A percentile compares a stretch with the other conserved stretches of the same genome.
Evolutionary conservation across 2,329 filamentous ascomycete species (phyloP).

Genomic region (Epichloe bromicola): DNA sequence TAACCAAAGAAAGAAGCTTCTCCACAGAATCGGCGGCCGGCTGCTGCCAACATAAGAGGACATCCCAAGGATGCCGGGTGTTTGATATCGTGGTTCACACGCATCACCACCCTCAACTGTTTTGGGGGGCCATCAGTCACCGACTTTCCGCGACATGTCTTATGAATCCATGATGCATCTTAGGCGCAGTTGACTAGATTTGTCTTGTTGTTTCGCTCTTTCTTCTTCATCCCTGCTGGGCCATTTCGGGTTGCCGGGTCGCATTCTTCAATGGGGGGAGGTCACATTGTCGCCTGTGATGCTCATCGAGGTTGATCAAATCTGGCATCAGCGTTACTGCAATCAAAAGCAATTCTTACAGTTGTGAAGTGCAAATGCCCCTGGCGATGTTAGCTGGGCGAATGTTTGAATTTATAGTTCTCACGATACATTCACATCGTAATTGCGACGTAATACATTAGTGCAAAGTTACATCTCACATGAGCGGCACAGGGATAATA

Average conservation of each 20-base stretch:
- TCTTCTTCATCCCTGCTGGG: not conserved
- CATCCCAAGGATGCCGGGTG: not conserved
- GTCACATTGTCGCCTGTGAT: not conserved
- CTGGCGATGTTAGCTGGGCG: not conserved
- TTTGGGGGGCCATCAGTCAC: not conserved
- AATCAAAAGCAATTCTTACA: not conserved
- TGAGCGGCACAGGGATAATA: not conserved
- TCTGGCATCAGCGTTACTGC: not conserved
- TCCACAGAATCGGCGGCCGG: conserved; percentile 26
- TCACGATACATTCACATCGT: not conserved
- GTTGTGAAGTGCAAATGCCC: not conserved
- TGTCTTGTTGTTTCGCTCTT: not conserved
- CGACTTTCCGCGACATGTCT: not conserved
- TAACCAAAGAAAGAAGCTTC: conserved; percentile 23
- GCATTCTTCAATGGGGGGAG: not conserved
- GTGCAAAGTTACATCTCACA: not conserved
- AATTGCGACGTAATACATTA: not conserved
- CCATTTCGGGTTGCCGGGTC: not conserved
- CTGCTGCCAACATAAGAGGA: conserved; percentile 8
- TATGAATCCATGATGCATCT: conserved; percentile 6
- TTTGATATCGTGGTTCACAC: not conserved
- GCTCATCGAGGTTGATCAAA: not conserved
- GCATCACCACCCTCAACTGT: not conserved
- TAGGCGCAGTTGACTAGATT: conserved; percentile 6
- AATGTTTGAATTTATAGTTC: too few relatives aligned